These are phyloP conservation scores for Arthrocladium fulminans DNA, from an alignment of 2,329 filamentous ascomycete genomes.

Conservation along the genomic window DNA sequence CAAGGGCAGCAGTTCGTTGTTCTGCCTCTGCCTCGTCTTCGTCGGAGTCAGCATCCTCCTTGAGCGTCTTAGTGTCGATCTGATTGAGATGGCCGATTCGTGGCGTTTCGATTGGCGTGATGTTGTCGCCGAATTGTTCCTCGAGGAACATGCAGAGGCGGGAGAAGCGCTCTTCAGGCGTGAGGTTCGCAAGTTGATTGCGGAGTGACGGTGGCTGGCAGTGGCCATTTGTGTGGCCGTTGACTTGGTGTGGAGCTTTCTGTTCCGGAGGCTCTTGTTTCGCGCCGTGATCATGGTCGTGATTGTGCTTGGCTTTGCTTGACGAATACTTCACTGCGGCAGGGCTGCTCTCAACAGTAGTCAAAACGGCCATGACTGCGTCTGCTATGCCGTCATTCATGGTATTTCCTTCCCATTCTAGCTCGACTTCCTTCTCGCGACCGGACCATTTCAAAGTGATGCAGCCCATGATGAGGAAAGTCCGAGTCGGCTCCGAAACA, in stretches of 20 bases:
- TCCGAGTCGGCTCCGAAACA: slow-evolving; percentile 27
- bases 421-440: slow-evolving; percentile 66
- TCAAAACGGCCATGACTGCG: slow-evolving; percentile 83
- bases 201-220: slow-evolving; percentile 22
- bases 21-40: slow-evolving; percentile 40
- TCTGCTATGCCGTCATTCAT: slow-evolving; percentile 98
- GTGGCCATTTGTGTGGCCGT: slow-evolving; percentile 4
- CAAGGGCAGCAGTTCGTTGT: slow-evolving; percentile 44
- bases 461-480: slow-evolving; percentile 76
- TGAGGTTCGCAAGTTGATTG: slow-evolving; percentile 67
- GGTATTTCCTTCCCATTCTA: slow-evolving; percentile 97
- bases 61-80: slow-evolving; percentile 26
- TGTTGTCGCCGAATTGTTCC: slow-evolving; percentile 85
- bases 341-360: slow-evolving; percentile 86
- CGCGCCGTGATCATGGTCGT: slow-evolving; percentile 32
- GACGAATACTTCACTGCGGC: slow-evolving; percentile 67
- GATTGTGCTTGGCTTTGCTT: slow-evolving; percentile 52
- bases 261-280: slow-evolving; percentile 24
- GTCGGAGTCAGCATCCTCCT: slow-evolving; percentile 24
- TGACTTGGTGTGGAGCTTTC: background rate
- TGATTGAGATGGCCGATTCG: slow-evolving; percentile 32
- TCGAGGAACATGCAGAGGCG: slow-evolving; percentile 93
- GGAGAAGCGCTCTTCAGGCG: slow-evolving; percentile 66
- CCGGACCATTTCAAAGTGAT: slow-evolving; percentile 69
- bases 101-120: slow-evolving; percentile 65